Base-by-base conservation (phyloP, 2,329 filamentous ascomycete genomes). In the Aspergillus sp. region DNA sequence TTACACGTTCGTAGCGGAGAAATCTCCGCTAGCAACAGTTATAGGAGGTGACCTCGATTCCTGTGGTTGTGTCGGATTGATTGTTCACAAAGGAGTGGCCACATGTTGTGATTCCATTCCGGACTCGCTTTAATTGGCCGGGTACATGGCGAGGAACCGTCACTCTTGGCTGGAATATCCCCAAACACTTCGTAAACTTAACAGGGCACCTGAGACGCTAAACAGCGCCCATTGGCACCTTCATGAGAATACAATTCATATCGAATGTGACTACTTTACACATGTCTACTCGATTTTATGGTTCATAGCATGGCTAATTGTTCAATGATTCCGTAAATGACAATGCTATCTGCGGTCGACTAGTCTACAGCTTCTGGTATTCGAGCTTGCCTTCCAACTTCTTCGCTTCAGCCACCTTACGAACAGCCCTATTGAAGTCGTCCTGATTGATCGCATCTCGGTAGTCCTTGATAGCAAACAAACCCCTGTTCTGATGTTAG, bases 391-490 rank as follows among this genome's bases (percentile, higher is more conserved):
- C 93, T 78, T 99, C 95, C 69, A 99, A 79, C 80, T 99, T 99
- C 90, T 99, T 99, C 61, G 91, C 84, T 78, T 99, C 95, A 15
- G 90, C 92, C 66, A 99, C 89, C 85, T 99, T 99, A 66, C 95
- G 88, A 54, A 99, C 95, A 4, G 95, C 95, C 80, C 97, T 97
- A 82, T 97, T 99, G 86, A 98, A 97, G 73, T 99, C 95, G 70
- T 99, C 95, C 76, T 99, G 95, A 79, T 90, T 98, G 77, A 99
- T 90, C 12, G 92, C 87, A 69, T 99, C 95, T 61, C 96, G 84
- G 76, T 98, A 96, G 72, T 96, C 95, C 78, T 98, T 98, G 84
- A 99, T 99, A 44, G 95, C 93, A 76, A 97, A 98, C 40, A 99
- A 80, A 63, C 95, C 95, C 66, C 91, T 96, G 61, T 50, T 62